Percentiles rank a stretch among this genome's conserved stretches.
phyloP scores from a whole-genome alignment of 331 rosid species.

The Acacia pycnantha region DNA sequence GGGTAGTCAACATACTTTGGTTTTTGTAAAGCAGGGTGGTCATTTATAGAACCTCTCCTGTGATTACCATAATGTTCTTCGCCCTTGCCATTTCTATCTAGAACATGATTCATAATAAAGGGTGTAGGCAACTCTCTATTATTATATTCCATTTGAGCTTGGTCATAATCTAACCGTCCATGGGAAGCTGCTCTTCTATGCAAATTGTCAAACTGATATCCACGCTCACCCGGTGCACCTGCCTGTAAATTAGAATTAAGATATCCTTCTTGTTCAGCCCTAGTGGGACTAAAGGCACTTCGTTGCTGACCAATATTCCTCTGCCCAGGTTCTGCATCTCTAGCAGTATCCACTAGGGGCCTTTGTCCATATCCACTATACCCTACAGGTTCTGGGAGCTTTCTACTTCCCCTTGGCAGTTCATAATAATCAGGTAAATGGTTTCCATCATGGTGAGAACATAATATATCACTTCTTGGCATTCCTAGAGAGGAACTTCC shows the following conservation, averaged over 20 bases:
- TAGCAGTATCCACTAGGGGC: slow-evolving; percentile 40
- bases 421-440: slow-evolving; percentile 48
- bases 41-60: slow-evolving; percentile 41
- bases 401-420: slow-evolving; percentile 45
- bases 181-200: slow-evolving; percentile 56
- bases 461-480: slow-evolving; percentile 46
- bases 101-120: slow-evolving; percentile 35
- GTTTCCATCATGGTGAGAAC: slow-evolving; percentile 43
- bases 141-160: slow-evolving; percentile 45
- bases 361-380: slow-evolving; percentile 58
- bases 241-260: slow-evolving; percentile 40
- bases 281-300: slow-evolving; percentile 50
- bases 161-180: slow-evolving; percentile 49
- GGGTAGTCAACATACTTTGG: slow-evolving; percentile 48
- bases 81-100: slow-evolving; percentile 44
- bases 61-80: slow-evolving; percentile 45
- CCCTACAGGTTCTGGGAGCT: slow-evolving; percentile 43
- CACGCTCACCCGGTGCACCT: slow-evolving; percentile 47
- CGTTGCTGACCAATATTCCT: slow-evolving; percentile 47
- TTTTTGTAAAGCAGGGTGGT: slow-evolving; percentile 41
- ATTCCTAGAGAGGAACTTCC: slow-evolving; percentile 47
- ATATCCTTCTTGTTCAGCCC: slow-evolving; percentile 47
- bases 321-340: slow-evolving; percentile 48
- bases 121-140: slow-evolving; percentile 52
- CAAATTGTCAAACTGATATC: slow-evolving; percentile 50